Evolutionary conservation across 2,329 filamentous ascomycete species (phyloP).

Genomic region (Graphilbum sp.): DNA sequence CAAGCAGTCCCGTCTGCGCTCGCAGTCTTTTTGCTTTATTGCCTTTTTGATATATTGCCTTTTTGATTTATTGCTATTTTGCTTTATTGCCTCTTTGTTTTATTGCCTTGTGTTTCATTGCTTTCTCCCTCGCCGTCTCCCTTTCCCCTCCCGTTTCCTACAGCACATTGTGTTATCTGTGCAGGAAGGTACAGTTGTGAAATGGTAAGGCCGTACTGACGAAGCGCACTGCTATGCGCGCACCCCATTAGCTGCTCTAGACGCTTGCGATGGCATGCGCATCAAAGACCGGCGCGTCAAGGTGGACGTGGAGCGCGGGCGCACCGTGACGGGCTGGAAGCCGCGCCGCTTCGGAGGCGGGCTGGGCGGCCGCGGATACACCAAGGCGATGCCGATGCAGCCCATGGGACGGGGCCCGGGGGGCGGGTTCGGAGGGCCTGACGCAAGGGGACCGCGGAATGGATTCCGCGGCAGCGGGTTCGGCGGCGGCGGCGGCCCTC

Average conservation of each 20-base stretch:
- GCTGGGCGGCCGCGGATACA: slow-evolving; percentile 83
- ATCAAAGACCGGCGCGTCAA: slow-evolving; percentile 87
- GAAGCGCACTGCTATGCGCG: slow-evolving; percentile 40
- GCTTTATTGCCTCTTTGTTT: too few species aligned
- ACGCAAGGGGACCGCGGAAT: slow-evolving; percentile 13
- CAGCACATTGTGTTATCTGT: slow-evolving; percentile 12
- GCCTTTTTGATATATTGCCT: too few species aligned
- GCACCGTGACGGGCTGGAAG: slow-evolving; percentile 87
- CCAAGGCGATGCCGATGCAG: slow-evolving; percentile 58
- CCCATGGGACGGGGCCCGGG: slow-evolving; percentile 46
- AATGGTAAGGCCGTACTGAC: slow-evolving; percentile 53
- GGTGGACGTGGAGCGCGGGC: slow-evolving; percentile 90
- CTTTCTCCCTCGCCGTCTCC: too few species aligned
- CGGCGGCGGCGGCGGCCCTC: slow-evolving; percentile 28
- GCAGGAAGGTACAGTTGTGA: slow-evolving; percentile 17
- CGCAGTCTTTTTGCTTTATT: too few species aligned
- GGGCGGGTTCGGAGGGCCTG: slow-evolving; percentile 25
- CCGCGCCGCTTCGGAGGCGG: slow-evolving; percentile 84
- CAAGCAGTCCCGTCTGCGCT: slow-evolving; percentile 18
- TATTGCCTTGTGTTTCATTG: too few species aligned
- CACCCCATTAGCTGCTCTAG: slow-evolving; percentile 72
- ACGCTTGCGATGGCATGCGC: slow-evolving; percentile 65
- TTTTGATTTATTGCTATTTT: too few species aligned
- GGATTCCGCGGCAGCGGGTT: slow-evolving; percentile 17
- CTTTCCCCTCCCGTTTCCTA: slow-evolving; percentile 21